Base-by-base conservation (phyloP, 441 rosid genomes). In the Cnidoscolus chayamansa region DNA sequence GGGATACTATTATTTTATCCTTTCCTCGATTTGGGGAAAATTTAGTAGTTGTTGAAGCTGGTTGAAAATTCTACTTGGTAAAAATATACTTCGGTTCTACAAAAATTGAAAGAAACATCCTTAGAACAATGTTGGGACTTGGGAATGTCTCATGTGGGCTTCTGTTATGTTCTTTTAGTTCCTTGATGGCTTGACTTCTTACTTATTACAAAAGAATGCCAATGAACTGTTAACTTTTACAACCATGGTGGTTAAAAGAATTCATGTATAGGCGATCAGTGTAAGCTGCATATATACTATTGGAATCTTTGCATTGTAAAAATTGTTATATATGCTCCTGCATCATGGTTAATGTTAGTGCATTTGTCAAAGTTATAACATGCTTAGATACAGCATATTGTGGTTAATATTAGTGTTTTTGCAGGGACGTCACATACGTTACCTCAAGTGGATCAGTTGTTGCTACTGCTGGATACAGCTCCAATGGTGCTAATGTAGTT, bases 401-500 rank as follows among this genome's bases (percentile, higher is more conserved):
- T 68, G 48, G 51, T 80, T 70, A 72, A 53, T 64, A 50, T 60
- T 50, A 56, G 55, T 72, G 56, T 61, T 79, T 68, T 80, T 90
- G 87, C 85, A 94, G 97, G 80, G 99, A 94, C 84, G 86, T 92
- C 32, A 72, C 89, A 31, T 94, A 92, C 48, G 82, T 94, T 78
- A 85, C 89, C 79, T 89, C 97, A 37, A 94, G 98, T 84, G 98
- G 97, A 72, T 90, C 99, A n/a, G 85, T 94, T 25, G 88, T 90
- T 78, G 96, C 96, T 70, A 89, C 97, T 20, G 85, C 96, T 65
- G 98, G 99, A 80, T 81, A 79, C 81, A 90, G 92, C 83, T 84
- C 93, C 59, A 94, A 86, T 77, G 89, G 92, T 80, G 87, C 81
- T 74, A 94, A 92, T 82, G 97, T 88, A 51, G 97, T 94, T 67